A percentile compares a stretch with the other conserved stretches of the same genome.
phyloP scores from a whole-genome alignment of 345 rosid species.

The Aegle marmelos region DNA sequence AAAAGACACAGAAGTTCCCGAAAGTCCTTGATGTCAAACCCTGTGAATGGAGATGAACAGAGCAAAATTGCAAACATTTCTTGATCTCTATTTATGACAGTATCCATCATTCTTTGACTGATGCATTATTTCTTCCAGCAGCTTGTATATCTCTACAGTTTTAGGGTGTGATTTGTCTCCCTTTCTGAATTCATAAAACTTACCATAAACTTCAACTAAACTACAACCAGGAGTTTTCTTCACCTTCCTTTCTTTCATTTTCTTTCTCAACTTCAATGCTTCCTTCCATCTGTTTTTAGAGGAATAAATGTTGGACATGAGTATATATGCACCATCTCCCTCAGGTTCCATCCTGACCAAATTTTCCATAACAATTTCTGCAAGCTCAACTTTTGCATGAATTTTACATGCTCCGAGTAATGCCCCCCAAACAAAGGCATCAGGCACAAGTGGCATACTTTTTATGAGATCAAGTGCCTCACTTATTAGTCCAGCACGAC shows the following conservation, averaged over 20 bases:
- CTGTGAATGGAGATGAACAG: no score
- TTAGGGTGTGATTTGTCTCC: constrained; percentile 48
- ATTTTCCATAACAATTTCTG: constrained; percentile 34
- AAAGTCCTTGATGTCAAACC: no score
- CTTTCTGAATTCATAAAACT: constrained; percentile 45
- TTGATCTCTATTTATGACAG: no score
- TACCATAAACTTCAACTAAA: constrained; percentile 45
- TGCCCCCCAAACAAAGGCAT: constrained; percentile 55
- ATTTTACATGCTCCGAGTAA: constrained; percentile 49
- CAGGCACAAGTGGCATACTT: constrained; percentile 46
- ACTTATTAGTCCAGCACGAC: constrained; percentile 45
- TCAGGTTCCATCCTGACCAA: constrained; percentile 38
- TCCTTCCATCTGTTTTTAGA: constrained; percentile 51
- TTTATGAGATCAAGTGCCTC: constrained; percentile 40
- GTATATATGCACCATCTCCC: constrained; percentile 42
- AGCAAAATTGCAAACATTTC: no score
- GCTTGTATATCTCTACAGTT: constrained; percentile 21
- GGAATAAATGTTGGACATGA: constrained; percentile 56
- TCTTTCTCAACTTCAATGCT: constrained; percentile 41
- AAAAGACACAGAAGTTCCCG: not conserved
- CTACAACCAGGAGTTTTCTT: constrained; percentile 59
- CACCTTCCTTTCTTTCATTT: constrained; percentile 40
- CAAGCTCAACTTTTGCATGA: constrained; percentile 46
- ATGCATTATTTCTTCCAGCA: constrained; percentile 28
- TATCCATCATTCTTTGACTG: constrained; percentile 24